phyloP scores from a whole-genome alignment of 2,329 filamentous ascomycete genomes.

The Arthrobotrys entomopaga region DNA sequence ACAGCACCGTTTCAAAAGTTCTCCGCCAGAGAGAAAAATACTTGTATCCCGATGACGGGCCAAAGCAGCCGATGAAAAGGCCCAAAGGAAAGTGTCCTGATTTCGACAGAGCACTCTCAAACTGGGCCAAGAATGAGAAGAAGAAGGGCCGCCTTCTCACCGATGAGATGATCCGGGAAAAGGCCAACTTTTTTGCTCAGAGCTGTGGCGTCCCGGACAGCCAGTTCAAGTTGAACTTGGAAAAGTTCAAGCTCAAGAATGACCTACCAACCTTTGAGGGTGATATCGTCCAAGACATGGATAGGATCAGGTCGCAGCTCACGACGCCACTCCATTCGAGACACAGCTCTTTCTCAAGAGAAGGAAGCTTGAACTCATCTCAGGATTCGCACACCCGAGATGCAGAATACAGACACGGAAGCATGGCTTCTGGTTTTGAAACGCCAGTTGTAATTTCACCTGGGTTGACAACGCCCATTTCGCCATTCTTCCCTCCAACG shows the following conservation, averaged over 20 bases:
- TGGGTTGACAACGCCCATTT: slow-evolving; percentile 50
- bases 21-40: slow-evolving; percentile 94
- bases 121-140: slow-evolving; percentile 85
- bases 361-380: slow-evolving; percentile 51
- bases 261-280: slow-evolving; percentile 66
- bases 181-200: slow-evolving; percentile 81
- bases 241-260: slow-evolving; percentile 95
- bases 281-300: slow-evolving; percentile 63
- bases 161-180: slow-evolving; percentile 84
- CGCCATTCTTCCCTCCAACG: slow-evolving; percentile 48
- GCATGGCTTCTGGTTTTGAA: slow-evolving; percentile 48
- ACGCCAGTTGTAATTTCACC: slow-evolving; percentile 53
- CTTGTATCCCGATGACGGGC: slow-evolving; percentile 81
- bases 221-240: slow-evolving; percentile 77
- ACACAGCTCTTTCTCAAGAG: slow-evolving; percentile 63
- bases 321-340: slow-evolving; percentile 60
- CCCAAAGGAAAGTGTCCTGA: slow-evolving; percentile 86
- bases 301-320: slow-evolving; percentile 67
- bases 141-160: slow-evolving; percentile 77
- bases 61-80: slow-evolving; percentile 80
- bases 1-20: slow-evolving; percentile 97
- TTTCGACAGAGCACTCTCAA: slow-evolving; percentile 87
- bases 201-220: slow-evolving; percentile 77
- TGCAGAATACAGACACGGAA: slow-evolving; percentile 49
- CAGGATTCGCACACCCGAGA: slow-evolving; percentile 50